phyloP scores from a whole-genome alignment of 2,329 filamentous ascomycete species.

The Fulvia fulva region DNA sequence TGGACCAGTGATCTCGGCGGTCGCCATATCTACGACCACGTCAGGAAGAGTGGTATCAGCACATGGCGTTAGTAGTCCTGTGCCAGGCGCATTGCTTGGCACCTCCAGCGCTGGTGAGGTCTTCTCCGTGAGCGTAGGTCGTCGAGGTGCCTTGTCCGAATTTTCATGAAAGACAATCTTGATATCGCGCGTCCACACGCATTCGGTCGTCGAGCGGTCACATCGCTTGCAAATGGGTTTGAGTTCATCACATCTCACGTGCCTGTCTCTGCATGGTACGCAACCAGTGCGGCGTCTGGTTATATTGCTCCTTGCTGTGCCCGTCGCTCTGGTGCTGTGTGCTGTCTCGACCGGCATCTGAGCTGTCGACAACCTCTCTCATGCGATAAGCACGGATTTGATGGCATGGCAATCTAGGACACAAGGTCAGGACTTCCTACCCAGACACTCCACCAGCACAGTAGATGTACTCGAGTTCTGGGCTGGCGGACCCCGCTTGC shows the following conservation, averaged over 20 bases:
- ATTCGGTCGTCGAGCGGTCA: slow-evolving; percentile 6
- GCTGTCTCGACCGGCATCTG: not conserved
- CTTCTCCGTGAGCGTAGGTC: not conserved
- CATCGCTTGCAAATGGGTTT: slow-evolving; percentile 13
- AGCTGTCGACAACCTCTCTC: not conserved
- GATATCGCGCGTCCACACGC: slow-evolving; percentile 12
- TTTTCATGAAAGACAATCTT: slow-evolving; percentile 11
- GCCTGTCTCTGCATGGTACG: slow-evolving; percentile 13
- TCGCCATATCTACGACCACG: not conserved
- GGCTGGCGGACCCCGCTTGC: not conserved
- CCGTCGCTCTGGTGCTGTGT: not conserved
- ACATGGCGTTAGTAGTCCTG: not conserved
- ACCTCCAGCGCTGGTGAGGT: not conserved
- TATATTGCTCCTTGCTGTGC: slow-evolving; percentile 6
- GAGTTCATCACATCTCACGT: slow-evolving; percentile 13
- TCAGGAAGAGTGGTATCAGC: not conserved
- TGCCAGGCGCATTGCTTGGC: not conserved
- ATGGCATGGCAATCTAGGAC: not conserved
- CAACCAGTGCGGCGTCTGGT: slow-evolving; percentile 14
- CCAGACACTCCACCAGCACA: not conserved
- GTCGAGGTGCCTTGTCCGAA: not conserved
- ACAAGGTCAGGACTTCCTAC: not conserved
- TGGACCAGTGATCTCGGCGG: not conserved
- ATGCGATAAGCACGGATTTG: not conserved
- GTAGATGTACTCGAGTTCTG: not conserved